Conservation (phyloP, 495 filamentous ascomycete genomes). For the Daldinia vernicosa region DNA sequence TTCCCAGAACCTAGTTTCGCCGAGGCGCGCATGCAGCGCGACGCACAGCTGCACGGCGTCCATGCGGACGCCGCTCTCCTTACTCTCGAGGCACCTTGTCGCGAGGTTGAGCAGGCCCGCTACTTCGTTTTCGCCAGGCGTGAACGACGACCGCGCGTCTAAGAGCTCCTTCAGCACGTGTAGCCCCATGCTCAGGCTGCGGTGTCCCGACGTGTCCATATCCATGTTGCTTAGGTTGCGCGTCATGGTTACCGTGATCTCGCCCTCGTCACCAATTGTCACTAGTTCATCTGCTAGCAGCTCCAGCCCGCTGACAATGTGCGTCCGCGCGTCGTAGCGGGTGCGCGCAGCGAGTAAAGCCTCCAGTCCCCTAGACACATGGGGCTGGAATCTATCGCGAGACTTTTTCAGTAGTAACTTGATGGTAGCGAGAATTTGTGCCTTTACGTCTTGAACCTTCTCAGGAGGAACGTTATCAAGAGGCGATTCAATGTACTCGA, state of each 20-base stretch:
- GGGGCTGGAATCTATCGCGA: conserved; percentile 68
- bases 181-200: conserved; percentile 67
- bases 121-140: conserved; percentile 55
- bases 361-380: conserved; percentile 71
- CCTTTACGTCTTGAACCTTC: conserved; percentile 78
- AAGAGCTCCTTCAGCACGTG: conserved; percentile 65
- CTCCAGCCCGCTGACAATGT: conserved; percentile 64
- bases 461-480: conserved; percentile 55
- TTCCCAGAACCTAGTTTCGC: conserved; percentile 71
- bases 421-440: conserved; percentile 82
- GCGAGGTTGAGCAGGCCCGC: conserved; percentile 63
- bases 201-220: conserved; percentile 49
- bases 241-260: conserved; percentile 59
- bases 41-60: conserved; percentile 81
- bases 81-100: conserved; percentile 69
- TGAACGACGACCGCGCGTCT: conserved; percentile 51
- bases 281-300: conserved; percentile 62
- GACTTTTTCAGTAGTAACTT: conserved; percentile 77
- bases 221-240: conserved; percentile 52
- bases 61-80: conserved; percentile 80
- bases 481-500: conserved; percentile 76
- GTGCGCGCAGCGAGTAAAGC: conserved; percentile 73
- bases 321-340: conserved; percentile 63
- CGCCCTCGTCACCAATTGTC: conserved; percentile 58
- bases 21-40: conserved; percentile 72